Evolutionary conservation across 2,329 filamentous ascomycete species (phyloP), one percentile per base, ranked within the genome.

Genomic region (Aspergillus fumigatus): DNA sequence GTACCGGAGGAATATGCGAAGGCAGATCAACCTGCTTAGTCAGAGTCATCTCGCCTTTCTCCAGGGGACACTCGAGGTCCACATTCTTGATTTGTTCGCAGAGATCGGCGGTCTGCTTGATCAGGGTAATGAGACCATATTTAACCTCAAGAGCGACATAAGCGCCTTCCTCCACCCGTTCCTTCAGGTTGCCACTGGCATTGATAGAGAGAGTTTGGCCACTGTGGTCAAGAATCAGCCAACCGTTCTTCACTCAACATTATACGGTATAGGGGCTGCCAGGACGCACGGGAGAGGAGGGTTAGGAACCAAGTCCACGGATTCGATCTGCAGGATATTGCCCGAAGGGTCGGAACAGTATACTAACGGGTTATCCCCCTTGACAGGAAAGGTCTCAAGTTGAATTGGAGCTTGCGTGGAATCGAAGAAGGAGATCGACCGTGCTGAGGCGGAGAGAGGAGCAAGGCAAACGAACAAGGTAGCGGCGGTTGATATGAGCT

Each of bases 31-130:
- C 90, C 21, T 86, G 81, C 82, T 97, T 97, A 64, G 79, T 84
- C 64, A 99, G 78, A 40, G 78, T 78, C 70, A 92, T 80, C 23
- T 85, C 77, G 58, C 92, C 93, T 77, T 90, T 84, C 76, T 96
- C 80, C 57, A 99, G 82, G 50, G 94, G 94, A 76, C 94, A 99
- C 67, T 90, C 78, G 56, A 97, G 80, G 67, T 97, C 91, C 48
- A 97, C 90, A 65, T 97, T 92, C 72, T 84, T 80, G 63, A 96
- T 84, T 73, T 96, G 88, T 59, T 97, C 89, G 80, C 94, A 99
- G 40, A 97, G 84, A 70, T 96, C 88, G 67, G 88, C 86, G 64
- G 82, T 84, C 63, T 89, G 89, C 74, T 84, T 90, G 75, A 99
- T 85, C 62, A 99, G 84, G 54, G 86, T 89, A 74, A 99, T 97